A percentile compares a stretch with the other conserved stretches of the same genome.
These are phyloP conservation scores for Tricholoma sp. DNA, from an alignment of 768 basidiomycete genomes.

Conservation along the genomic window DNA sequence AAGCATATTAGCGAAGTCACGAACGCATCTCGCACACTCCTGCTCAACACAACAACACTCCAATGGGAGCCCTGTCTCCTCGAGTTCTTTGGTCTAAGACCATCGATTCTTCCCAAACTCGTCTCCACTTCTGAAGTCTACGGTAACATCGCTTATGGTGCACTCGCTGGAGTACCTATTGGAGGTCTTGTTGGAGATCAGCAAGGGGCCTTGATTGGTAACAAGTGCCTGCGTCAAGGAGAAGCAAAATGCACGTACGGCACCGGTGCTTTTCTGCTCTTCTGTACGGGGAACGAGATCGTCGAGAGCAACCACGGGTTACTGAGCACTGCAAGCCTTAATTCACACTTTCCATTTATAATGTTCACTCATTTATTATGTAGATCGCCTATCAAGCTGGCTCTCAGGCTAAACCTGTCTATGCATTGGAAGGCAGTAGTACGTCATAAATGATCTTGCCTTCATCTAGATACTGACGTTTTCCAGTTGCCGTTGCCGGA, in stretches of 20 bases:
- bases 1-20: slow-evolving; percentile 90
- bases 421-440: slow-evolving; percentile 95
- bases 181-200: slow-evolving; percentile 97
- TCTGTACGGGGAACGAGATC: slow-evolving; percentile 87
- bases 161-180: slow-evolving; percentile 73
- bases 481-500: slow-evolving; percentile 85
- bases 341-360: neutral
- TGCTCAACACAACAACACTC: slow-evolving; percentile 78
- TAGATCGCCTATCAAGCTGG: slow-evolving; percentile 91
- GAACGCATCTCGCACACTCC: slow-evolving; percentile 94
- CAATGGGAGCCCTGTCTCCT: slow-evolving; percentile 81
- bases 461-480: neutral
- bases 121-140: slow-evolving; percentile 93
- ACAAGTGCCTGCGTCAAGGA: slow-evolving; percentile 88
- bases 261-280: slow-evolving; percentile 93
- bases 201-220: slow-evolving; percentile 93
- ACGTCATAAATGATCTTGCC: slow-evolving; percentile 24
- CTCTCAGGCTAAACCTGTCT: slow-evolving; percentile 70
- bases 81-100: slow-evolving; percentile 79
- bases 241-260: slow-evolving; percentile 99
- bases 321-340: slow-evolving; percentile 67
- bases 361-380: slow-evolving; percentile 5
- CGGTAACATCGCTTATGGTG: slow-evolving; percentile 65
- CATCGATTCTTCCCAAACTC: slow-evolving; percentile 77
- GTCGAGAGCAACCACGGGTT: slow-evolving; percentile 85